Evolutionary conservation across 1,139 yeast genomes (phyloP).

Genomic region (Suhomyces ambrosiae): DNA sequence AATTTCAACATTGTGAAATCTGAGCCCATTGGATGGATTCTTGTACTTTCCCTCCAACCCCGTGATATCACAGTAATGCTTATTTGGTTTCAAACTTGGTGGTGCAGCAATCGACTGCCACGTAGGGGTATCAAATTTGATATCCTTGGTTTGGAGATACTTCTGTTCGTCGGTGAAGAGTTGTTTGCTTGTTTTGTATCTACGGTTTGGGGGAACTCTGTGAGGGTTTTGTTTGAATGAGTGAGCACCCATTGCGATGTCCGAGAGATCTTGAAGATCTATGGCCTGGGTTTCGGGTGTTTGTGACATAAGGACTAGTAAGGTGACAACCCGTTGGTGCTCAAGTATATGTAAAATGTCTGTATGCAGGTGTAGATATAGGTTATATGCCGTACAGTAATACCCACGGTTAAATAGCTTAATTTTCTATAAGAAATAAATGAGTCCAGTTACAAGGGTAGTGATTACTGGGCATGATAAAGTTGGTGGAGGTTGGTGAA

Average conservation of each 20-base stretch:
- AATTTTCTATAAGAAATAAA: no score
- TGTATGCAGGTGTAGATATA: not conserved
- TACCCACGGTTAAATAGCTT: not conserved
- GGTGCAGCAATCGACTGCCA: conserved; percentile 77
- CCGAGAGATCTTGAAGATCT: conserved; percentile 41
- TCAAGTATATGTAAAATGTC: no score
- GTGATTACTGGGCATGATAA: no score
- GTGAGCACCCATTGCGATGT: conserved; percentile 45
- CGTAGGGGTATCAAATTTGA: conserved; percentile 54
- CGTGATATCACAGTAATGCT: conserved; percentile 91
- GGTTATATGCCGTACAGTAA: not conserved
- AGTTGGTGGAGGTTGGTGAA: no score
- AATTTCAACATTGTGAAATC: conserved; percentile 84
- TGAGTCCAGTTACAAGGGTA: no score
- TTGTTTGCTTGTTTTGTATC: conserved; percentile 79
- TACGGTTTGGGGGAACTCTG: conserved; percentile 51
- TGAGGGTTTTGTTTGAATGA: conserved; percentile 56
- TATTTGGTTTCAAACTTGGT: conserved; percentile 79
- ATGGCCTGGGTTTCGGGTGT: conserved; percentile 10
- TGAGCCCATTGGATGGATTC: conserved; percentile 72
- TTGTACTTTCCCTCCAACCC: conserved; percentile 81
- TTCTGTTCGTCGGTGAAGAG: conserved; percentile 76
- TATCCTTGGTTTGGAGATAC: conserved; percentile 48
- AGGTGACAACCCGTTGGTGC: no score
- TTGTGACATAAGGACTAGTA: conserved; percentile 10